Conservation (phyloP, 352 stramenopile genomes). For the Phytophthora kernoviae region DNA sequence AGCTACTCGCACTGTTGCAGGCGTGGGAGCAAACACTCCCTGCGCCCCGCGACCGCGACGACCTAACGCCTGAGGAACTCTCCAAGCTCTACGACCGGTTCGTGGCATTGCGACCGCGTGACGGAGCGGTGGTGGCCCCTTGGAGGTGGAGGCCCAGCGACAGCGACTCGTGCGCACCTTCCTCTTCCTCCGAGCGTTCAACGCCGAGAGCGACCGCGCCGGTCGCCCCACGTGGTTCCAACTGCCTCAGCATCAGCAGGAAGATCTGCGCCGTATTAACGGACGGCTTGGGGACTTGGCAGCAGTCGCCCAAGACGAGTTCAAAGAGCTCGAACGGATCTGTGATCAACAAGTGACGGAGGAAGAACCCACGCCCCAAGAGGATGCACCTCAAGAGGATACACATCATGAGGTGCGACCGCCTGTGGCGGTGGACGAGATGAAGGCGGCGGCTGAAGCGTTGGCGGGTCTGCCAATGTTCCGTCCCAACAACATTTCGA, state of each 20-base stretch:
- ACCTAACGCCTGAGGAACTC: conserved; percentile 20
- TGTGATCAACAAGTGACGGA: conserved; percentile 11
- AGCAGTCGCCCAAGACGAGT: conserved; percentile 22
- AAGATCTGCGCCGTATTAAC: conserved; percentile 31
- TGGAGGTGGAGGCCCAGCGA: conserved; percentile 33
- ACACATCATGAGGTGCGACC: not conserved
- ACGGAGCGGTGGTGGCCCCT: conserved; percentile 13
- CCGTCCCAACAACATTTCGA: conserved; percentile 3
- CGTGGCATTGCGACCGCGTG: conserved; percentile 21
- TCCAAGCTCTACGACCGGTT: conserved; percentile 24
- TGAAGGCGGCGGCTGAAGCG: conserved; percentile 39
- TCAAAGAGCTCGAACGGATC: conserved; percentile 27
- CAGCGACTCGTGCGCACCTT: conserved; percentile 37
- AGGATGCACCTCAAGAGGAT: not conserved
- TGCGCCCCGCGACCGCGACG: conserved; percentile 34
- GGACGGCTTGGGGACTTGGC: conserved; percentile 26
- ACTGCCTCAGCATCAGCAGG: conserved; percentile 23
- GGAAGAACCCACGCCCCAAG: not conserved
- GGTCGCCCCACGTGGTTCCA: conserved; percentile 35
- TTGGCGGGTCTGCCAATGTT: conserved; percentile 41
- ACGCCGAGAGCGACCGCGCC: conserved; percentile 11
- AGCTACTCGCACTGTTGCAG: conserved; percentile 34
- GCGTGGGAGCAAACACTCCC: conserved; percentile 34
- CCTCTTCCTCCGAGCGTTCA: conserved; percentile 32
- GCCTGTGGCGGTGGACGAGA: conserved; percentile 28